A percentile compares a stretch with the other conserved stretches of the same genome.
These are phyloP conservation scores for Fusarium acutatum DNA, from an alignment of 2,329 filamentous ascomycete genomes.

Conservation along the genomic window DNA sequence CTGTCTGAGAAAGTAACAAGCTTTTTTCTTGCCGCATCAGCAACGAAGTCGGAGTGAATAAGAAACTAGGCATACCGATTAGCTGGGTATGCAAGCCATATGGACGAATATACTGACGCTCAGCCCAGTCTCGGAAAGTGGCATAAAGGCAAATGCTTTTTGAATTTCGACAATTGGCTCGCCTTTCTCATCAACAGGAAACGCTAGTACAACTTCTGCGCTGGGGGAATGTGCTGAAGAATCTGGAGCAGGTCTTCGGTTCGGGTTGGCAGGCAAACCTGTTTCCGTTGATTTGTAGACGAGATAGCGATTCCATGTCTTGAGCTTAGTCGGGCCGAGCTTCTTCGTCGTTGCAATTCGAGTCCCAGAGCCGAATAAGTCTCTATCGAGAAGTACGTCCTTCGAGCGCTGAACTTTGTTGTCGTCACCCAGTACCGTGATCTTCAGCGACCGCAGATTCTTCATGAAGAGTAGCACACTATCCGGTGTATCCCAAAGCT, in stretches of 20 bases:
- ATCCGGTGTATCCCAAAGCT: neutral
- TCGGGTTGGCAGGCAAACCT: neutral
- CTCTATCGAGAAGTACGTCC: neutral
- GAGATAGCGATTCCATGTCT: neutral
- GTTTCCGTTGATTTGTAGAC: neutral
- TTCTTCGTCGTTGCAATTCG: neutral
- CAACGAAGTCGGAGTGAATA: neutral
- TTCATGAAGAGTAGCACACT: neutral
- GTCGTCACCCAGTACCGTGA: neutral
- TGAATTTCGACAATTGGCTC: neutral
- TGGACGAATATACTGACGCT: neutral
- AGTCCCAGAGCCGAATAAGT: neutral
- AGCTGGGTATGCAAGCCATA: rapidly evolving
- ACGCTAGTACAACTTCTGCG: neutral
- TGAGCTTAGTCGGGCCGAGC: rapidly evolving
- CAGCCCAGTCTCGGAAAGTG: neutral
- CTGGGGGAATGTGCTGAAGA: rapidly evolving
- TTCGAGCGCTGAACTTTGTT: neutral
- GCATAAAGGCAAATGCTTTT: neutral
- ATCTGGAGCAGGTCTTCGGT: neutral
- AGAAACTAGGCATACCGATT: neutral
- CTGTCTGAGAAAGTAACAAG: neutral
- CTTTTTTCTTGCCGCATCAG: rapidly evolving
- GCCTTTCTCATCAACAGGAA: neutral
- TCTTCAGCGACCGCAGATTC: neutral